Conservation (phyloP, 1,284 basidiomycete species). For the Moesziomyces sp. region DNA sequence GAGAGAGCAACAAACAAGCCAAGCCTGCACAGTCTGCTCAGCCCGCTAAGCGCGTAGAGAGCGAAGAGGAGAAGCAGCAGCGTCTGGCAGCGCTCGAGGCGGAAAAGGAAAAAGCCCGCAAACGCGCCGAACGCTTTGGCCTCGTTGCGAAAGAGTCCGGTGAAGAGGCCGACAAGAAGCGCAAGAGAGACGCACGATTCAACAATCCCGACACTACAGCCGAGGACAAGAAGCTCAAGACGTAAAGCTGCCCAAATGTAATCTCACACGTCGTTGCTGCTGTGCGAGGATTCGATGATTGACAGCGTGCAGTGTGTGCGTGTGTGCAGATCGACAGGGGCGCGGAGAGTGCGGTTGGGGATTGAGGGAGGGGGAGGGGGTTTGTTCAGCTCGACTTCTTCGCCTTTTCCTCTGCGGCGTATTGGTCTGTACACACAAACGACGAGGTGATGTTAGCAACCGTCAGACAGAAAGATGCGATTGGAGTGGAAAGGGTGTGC, state of each 20-base stretch:
- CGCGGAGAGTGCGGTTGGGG: background rate
- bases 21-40: background rate
- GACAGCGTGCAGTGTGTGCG: too few species aligned
- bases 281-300: background rate
- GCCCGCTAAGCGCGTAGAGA: conserved; percentile 13
- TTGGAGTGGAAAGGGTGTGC: background rate
- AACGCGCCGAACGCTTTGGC: conserved; percentile 59
- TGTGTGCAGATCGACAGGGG: too few species aligned
- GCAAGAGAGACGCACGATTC: conserved; percentile 30
- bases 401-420: conserved; percentile 37
- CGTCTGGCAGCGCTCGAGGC: conserved; percentile 25
- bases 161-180: conserved; percentile 49
- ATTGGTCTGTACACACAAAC: conserved; percentile 15
- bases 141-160: conserved; percentile 1
- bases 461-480: background rate
- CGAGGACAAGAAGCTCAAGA: conserved; percentile 24
- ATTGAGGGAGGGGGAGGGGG: background rate
- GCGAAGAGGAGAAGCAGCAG: conserved; percentile 39
- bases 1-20: too few species aligned
- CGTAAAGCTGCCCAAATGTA: conserved; percentile 1
- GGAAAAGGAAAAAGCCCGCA: conserved; percentile 48
- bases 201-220: background rate
- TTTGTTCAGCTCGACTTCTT: conserved; percentile 27
- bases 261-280: background rate
- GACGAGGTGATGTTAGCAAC: background rate